Conservation (phyloP, 208 protist genomes). For the Crithidia sp. region DNA sequence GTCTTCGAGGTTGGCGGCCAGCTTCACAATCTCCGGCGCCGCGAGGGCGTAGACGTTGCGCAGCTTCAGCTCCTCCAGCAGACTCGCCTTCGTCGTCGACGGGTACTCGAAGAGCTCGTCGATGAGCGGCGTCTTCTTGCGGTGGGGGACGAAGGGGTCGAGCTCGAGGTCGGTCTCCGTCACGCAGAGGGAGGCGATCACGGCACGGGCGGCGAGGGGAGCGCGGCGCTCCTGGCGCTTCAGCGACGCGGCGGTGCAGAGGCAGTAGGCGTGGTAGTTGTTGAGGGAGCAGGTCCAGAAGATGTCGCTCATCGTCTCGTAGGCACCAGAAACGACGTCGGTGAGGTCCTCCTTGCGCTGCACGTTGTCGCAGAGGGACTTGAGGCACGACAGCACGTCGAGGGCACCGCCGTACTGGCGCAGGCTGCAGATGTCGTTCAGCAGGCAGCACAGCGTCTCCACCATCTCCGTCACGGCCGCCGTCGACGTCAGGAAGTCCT, state of each 20-base stretch:
- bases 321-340: conserved; percentile 41
- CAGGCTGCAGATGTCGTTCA: conserved; percentile 48
- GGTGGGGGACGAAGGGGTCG: conserved; percentile 56
- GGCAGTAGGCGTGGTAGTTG: conserved; percentile 79
- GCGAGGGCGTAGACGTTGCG: conserved; percentile 23
- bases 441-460: conserved; percentile 60
- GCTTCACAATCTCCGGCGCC: conserved; percentile 20
- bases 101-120: conserved; percentile 65
- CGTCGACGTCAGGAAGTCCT: conserved; percentile 59
- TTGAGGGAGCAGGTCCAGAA: conserved; percentile 73
- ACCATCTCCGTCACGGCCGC: conserved; percentile 44
- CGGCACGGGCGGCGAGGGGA: conserved; percentile 50
- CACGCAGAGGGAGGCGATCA: conserved; percentile 72
- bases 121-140: conserved; percentile 51
- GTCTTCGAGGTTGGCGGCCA: conserved; percentile 28
- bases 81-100: conserved; percentile 35
- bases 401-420: conserved; percentile 58
- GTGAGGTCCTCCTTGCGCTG: conserved; percentile 31
- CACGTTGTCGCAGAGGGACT: conserved; percentile 62
- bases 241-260: conserved; percentile 51
- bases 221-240: conserved; percentile 35
- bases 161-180: conserved; percentile 48
- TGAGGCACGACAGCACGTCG: conserved; percentile 60
- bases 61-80: conserved; percentile 40
- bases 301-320: conserved; percentile 65